phyloP scores from a whole-genome alignment of 176 grass and related monocot genomes.

The Phoenix roebelenii region DNA sequence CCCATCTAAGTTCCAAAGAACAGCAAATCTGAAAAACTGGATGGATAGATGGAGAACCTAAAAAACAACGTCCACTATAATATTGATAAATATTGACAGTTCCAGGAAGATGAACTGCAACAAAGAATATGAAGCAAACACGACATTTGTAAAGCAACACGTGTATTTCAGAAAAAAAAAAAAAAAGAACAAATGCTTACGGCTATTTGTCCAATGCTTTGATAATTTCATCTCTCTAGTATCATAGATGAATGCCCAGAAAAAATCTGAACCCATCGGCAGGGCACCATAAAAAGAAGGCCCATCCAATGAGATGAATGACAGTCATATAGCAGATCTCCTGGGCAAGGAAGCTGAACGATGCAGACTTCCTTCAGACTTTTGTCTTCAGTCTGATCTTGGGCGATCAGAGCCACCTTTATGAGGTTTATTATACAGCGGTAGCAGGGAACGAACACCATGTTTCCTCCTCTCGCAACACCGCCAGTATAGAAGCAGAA shows the following conservation, averaged over 20 bases:
- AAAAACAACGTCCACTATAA: too few species aligned
- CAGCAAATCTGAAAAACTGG: too few species aligned
- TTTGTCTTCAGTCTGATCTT: conserved; percentile 55
- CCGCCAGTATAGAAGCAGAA: conserved; percentile 58
- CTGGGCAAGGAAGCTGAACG: not conserved
- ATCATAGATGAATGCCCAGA: conserved; percentile 1
- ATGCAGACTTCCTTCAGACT: not conserved
- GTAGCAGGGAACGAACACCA: conserved; percentile 39
- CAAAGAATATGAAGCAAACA: too few species aligned
- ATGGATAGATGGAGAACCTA: too few species aligned
- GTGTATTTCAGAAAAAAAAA: conserved; percentile 1
- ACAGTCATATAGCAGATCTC: not conserved
- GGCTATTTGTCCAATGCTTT: not conserved
- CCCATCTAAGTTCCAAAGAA: too few species aligned
- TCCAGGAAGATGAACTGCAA: too few species aligned
- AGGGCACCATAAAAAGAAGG: conserved; percentile 42
- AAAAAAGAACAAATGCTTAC: conserved; percentile 19
- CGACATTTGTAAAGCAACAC: not conserved
- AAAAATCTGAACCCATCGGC: conserved; percentile 23
- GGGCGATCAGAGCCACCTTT: conserved; percentile 31
- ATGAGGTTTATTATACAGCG: conserved; percentile 49
- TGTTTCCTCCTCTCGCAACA: conserved; percentile 58
- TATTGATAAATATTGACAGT: too few species aligned
- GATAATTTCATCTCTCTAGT: not conserved
- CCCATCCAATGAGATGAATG: conserved; percentile 26